Base-by-base conservation (phyloP, 768 basidiomycete species). In the Tylopilus rubrobrunneus region DNA sequence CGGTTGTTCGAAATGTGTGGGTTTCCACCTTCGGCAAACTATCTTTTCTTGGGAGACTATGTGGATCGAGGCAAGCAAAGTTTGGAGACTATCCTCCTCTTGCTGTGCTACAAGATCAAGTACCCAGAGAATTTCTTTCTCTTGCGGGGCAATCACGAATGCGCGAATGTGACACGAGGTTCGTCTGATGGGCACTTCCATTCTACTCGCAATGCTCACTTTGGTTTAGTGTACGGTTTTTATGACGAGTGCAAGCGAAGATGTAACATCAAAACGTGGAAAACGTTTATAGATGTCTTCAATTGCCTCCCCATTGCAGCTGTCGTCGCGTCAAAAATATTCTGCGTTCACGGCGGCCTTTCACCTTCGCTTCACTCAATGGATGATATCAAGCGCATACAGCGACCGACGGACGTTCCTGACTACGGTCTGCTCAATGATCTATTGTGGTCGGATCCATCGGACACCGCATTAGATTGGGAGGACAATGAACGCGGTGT, bases 81-180 rank as follows among this genome's bases (percentile, higher is more conserved):
- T 65, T 82, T 99, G 56, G 97, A 99, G 73, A 98, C 97, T 15
- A 98, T 99, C 67, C 83, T 98, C 25, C 83, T 99, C 46, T 78
- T 99, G 39, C 78, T 98, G 40, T 98, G 97, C 73, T 98, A 98
- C 84, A 99, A 99, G 80, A 92, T 99, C 78, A 98, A 98, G 73
- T 99, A 95, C 73, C 97, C 97, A 8, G 97, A 99, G 76, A 98
- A 98, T 76, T 98, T 99, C 76, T 98, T 98, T 78, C 79, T 99
- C 37, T 75, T 99, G 49, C 82, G 97, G 65, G 97, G 97, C 41
- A 99, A 99, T 71, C 97, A 99, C 71, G 97, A 99, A 76, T 98
- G 96, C 67, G 97, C 97, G 45, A 98, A 98, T 66, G 97, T 99
- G 50, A 99, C 97, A 51, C 79, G 97, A 85, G 96, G 95, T 94